Percentiles rank a stretch among this genome's conserved stretches.
Conservation (phyloP, 2,329 filamentous ascomycete species). For the Chalara sp. region DNA sequence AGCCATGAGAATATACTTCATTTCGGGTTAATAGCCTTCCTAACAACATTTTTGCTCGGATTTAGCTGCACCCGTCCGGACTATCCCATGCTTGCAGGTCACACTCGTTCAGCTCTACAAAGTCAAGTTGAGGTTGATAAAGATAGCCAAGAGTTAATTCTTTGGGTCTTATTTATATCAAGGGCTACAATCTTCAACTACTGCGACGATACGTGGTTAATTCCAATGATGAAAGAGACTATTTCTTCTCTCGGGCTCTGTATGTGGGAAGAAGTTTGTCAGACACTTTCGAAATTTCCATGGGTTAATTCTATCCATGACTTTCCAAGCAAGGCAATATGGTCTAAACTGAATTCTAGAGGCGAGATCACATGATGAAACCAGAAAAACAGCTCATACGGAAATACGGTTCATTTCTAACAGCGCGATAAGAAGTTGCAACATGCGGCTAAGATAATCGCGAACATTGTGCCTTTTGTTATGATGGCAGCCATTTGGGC, state of each 20-base stretch:
- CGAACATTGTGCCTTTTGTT: too few species aligned
- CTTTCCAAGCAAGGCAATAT: too few species aligned
- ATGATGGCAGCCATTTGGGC: too few species aligned
- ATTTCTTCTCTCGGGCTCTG: conserved; percentile 6
- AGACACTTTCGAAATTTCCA: conserved; percentile 17
- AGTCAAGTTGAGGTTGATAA: neutral
- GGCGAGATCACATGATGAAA: too few species aligned
- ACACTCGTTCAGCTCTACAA: neutral
- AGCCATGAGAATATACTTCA: conserved; percentile 16
- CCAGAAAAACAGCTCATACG: too few species aligned
- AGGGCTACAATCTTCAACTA: conserved; percentile 4
- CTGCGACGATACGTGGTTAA: conserved; percentile 6
- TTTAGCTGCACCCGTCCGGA: conserved; percentile 2
- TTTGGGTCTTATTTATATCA: conserved; percentile 18
- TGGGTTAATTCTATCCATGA: conserved; percentile 20
- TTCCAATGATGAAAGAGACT: conserved; percentile 4
- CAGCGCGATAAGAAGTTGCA: too few species aligned
- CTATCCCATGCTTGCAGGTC: conserved; percentile 9
- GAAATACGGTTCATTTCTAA: too few species aligned
- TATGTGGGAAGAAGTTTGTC: conserved; percentile 9
- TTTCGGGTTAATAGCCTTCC: conserved; percentile 22
- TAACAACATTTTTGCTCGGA: conserved; percentile 18
- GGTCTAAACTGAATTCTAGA: too few species aligned
- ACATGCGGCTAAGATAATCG: too few species aligned
- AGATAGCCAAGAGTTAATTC: conserved; percentile 11